Percentiles rank a stretch among this genome's conserved stretches.
These are phyloP conservation scores for Thuidium tamariscinum DNA, from an alignment of 225 moss, liverwort and hornwort genomes.

Conservation along the genomic window DNA sequence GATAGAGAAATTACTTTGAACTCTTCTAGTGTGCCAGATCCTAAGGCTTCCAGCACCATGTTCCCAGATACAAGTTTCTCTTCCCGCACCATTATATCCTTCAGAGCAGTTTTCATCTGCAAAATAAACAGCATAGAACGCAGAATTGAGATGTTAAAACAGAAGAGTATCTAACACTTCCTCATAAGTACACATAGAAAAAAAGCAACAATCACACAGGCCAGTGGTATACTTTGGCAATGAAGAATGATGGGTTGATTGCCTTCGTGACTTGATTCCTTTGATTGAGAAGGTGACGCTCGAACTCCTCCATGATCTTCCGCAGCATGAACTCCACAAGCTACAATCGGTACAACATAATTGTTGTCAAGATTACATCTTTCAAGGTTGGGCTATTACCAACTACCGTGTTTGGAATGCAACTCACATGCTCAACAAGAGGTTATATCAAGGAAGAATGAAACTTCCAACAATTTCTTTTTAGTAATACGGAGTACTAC, in stretches of 20 bases:
- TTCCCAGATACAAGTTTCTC: constrained; percentile 25
- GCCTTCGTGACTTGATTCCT: constrained; percentile 56
- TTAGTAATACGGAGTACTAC: not conserved
- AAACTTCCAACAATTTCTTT: not conserved
- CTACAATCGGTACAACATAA: constrained; percentile 3
- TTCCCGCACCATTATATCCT: constrained; percentile 38
- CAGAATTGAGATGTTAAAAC: not conserved
- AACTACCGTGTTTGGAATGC: not conserved
- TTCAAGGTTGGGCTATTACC: not conserved
- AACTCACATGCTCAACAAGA: not conserved
- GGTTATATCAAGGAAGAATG: not conserved
- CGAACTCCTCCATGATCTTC: constrained; percentile 64
- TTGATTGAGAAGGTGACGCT: constrained; percentile 48
- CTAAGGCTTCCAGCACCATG: constrained; percentile 26
- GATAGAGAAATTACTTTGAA: constrained; percentile 15
- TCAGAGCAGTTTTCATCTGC: constrained; percentile 52
- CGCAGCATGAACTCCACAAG: constrained; percentile 62
- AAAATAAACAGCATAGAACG: not conserved
- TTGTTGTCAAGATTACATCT: not conserved
- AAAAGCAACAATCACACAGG: constrained; percentile 6
- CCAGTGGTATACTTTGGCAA: constrained; percentile 32
- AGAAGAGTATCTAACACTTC: not conserved
- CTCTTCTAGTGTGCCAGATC: constrained; percentile 27
- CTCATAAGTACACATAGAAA: not conserved
- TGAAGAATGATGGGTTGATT: constrained; percentile 40